These are phyloP conservation scores for Parmales sp. DNA, from an alignment of 108 stramenopile species.

Conservation along the genomic window DNA sequence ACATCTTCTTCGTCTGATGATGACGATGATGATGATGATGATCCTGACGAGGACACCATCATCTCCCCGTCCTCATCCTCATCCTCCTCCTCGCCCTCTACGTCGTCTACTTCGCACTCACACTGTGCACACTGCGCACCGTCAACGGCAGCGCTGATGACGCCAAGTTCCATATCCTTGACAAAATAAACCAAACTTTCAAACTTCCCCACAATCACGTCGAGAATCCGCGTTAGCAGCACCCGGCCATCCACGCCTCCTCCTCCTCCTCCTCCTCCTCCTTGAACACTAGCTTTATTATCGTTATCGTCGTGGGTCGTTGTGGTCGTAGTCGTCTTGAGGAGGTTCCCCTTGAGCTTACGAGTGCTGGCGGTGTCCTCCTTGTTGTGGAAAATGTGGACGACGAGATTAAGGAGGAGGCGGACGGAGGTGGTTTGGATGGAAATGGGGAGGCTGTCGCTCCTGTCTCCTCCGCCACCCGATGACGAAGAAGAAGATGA, in stretches of 20 bases:
- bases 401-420: constrained; percentile 73
- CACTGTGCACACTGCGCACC: too few relatives aligned
- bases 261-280: too few relatives aligned
- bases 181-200: constrained; percentile 46
- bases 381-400: constrained; percentile 68
- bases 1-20: too few relatives aligned
- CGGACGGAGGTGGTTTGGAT: constrained; percentile 79
- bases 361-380: background rate
- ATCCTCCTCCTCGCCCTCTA: too few relatives aligned
- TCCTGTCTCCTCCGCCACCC: constrained; percentile 75
- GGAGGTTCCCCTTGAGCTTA: constrained; percentile 17
- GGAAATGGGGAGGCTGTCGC: constrained; percentile 54
- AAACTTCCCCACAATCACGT: constrained; percentile 71
- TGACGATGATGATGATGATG: too few relatives aligned
- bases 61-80: too few relatives aligned
- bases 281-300: background rate
- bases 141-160: too few relatives aligned
- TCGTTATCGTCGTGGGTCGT: background rate
- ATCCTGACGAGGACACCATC: too few relatives aligned
- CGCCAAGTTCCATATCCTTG: too few relatives aligned
- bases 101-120: too few relatives aligned
- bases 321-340: background rate
- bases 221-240: constrained; percentile 68
- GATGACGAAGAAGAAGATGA: too few relatives aligned
- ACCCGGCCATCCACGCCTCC: constrained; percentile 53